Evolutionary conservation across 2,329 filamentous ascomycete species (phyloP).

Genomic region (Geoglossum cookeanum): DNA sequence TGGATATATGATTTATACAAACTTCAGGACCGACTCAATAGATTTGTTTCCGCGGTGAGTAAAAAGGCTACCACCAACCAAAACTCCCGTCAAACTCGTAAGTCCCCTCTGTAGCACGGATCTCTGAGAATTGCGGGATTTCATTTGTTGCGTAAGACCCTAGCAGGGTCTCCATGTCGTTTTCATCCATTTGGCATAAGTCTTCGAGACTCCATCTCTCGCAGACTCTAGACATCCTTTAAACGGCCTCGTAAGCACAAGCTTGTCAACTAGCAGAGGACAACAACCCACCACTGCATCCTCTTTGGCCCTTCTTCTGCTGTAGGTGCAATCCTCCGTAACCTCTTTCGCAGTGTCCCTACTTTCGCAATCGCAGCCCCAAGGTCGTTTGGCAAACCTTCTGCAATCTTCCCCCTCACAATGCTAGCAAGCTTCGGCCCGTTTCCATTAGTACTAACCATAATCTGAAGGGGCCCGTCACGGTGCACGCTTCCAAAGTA

Average conservation of each 20-base stretch:
- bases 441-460: constrained; percentile 97
- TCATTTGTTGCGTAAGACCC: constrained; percentile 42
- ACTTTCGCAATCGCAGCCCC: constrained; percentile 75
- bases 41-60: background rate
- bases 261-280: background rate
- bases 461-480: constrained; percentile 88
- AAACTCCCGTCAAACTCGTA: constrained; percentile 28
- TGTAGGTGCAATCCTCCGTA: constrained; percentile 57
- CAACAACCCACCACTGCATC: constrained; percentile 57
- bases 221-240: constrained; percentile 80
- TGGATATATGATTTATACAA: too few relatives aligned
- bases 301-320: constrained; percentile 60
- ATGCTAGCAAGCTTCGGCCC: constrained; percentile 79
- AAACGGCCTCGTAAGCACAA: constrained; percentile 15
- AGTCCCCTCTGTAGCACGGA: constrained; percentile 22
- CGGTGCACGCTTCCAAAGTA: constrained; percentile 95
- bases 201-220: constrained; percentile 73
- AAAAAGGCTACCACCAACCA: constrained; percentile 17
- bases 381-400: constrained; percentile 53
- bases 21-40: too few relatives aligned
- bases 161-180: constrained; percentile 70
- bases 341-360: constrained; percentile 56
- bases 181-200: constrained; percentile 60
- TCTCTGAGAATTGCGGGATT: constrained; percentile 24
- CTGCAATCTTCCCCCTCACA: constrained; percentile 66